phyloP scores from a whole-genome alignment of 305 asterid genomes.

The Fraxinus xanthoxyloides region DNA sequence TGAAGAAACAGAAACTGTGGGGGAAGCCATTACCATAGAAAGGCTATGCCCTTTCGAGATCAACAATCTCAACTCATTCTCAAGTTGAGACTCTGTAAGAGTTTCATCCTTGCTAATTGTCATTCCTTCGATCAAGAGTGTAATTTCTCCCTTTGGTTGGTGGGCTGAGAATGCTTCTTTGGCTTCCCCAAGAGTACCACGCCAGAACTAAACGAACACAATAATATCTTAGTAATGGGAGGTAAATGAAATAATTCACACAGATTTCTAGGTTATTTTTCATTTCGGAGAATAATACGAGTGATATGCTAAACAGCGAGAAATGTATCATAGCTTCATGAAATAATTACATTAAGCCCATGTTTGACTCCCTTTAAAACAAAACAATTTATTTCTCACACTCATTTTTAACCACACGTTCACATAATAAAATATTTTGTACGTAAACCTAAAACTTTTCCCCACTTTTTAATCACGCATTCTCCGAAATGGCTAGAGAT shows the following conservation, averaged over 20 bases:
- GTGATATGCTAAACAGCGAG: background rate
- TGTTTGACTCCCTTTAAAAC: background rate
- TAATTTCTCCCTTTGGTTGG: slow-evolving; percentile 90
- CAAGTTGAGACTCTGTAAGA: slow-evolving; percentile 72
- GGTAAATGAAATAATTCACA: background rate
- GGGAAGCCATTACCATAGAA: slow-evolving; percentile 56
- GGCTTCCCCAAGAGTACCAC: slow-evolving; percentile 63
- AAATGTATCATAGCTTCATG: background rate
- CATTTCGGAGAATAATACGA: background rate
- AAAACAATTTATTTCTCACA: background rate
- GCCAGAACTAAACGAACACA: slow-evolving; percentile 65
- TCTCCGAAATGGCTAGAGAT: background rate
- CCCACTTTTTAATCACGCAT: background rate
- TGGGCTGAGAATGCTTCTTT: slow-evolving; percentile 55
- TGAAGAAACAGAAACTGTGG: background rate
- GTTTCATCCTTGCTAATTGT: slow-evolving; percentile 38
- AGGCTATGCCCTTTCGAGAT: slow-evolving; percentile 76
- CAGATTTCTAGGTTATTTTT: background rate
- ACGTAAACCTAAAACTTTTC: background rate
- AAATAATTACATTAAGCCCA: background rate
- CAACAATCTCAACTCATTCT: slow-evolving; percentile 62
- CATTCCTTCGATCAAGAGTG: slow-evolving; percentile 75
- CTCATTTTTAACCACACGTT: background rate
- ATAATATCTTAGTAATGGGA: slow-evolving; percentile 14
- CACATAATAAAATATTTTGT: too few species aligned